These are phyloP conservation scores for Thermomucor indicae-seudaticae DNA, from an alignment of 371 early-diverging fungal genomes.

Conservation along the genomic window DNA sequence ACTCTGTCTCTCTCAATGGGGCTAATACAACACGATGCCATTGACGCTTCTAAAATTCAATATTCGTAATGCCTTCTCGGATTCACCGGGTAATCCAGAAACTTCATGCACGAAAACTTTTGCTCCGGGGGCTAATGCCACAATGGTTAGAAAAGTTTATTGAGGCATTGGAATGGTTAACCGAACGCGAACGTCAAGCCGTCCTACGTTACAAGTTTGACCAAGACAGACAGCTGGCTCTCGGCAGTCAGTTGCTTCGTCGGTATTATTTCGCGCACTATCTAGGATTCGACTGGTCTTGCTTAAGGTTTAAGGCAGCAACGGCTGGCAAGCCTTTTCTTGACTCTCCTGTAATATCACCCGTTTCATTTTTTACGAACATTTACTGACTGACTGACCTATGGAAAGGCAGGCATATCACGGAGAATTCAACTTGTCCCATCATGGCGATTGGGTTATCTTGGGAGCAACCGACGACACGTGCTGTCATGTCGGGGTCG, in stretches of 20 bases:
- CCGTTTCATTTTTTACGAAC: background rate
- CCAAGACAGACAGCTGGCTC: conserved; percentile 25
- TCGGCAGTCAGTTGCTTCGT: conserved; percentile 29
- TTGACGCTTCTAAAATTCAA: too few relatives aligned
- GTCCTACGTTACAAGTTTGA: conserved; percentile 30
- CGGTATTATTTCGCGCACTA: conserved; percentile 24
- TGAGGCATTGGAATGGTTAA: conserved; percentile 19
- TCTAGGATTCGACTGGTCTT: conserved; percentile 4
- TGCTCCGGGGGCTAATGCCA: too few relatives aligned
- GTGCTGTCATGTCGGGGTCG: conserved; percentile 42
- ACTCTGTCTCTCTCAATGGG: too few relatives aligned
- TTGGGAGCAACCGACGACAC: conserved; percentile 26
- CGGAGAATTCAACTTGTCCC: conserved; percentile 53
- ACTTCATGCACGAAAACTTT: too few relatives aligned
- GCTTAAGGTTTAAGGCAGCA: background rate
- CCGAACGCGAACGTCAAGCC: conserved; percentile 12
- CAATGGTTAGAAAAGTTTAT: too few relatives aligned
- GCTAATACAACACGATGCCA: too few relatives aligned
- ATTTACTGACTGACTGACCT: background rate
- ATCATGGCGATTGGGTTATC: conserved; percentile 65
- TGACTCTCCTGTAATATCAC: background rate
- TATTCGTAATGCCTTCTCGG: too few relatives aligned
- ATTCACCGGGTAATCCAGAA: too few relatives aligned
- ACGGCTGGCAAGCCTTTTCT: conserved; percentile 7
- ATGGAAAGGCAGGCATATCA: conserved; percentile 1